Conservation (phyloP, 495 filamentous ascomycete species). For the Hypoxylon lenormandii region DNA sequence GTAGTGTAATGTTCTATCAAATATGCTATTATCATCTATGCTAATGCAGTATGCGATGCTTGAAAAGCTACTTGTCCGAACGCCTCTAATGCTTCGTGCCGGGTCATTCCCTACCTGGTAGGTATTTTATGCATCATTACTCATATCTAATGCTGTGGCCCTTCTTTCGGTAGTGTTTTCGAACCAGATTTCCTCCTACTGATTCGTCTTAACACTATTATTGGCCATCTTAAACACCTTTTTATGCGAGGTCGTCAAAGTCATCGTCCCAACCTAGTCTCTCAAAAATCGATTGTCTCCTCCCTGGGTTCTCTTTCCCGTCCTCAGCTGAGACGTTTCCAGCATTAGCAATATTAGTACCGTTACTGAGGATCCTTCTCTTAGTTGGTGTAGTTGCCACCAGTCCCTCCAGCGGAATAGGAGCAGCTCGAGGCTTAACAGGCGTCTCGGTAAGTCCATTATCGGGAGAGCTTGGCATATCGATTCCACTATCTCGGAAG, state of each 20-base stretch:
- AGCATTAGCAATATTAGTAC: slow-evolving; percentile 38
- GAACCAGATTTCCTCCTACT: not conserved
- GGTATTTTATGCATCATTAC: slow-evolving; percentile 20
- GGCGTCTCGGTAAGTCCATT: slow-evolving; percentile 56
- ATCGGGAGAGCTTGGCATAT: slow-evolving; percentile 57
- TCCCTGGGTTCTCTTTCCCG: slow-evolving; percentile 22
- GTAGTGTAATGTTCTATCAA: not conserved
- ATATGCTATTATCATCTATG: slow-evolving; percentile 1
- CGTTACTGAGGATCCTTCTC: slow-evolving; percentile 60
- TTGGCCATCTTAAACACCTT: not conserved
- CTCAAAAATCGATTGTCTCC: slow-evolving; percentile 72
- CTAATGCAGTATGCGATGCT: slow-evolving; percentile 23
- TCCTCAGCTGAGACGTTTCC: slow-evolving; percentile 33
- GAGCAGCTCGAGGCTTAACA: slow-evolving; percentile 43
- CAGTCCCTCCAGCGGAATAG: slow-evolving; percentile 25
- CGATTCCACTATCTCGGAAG: slow-evolving; percentile 53
- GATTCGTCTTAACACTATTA: not conserved
- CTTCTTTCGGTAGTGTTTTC: not conserved
- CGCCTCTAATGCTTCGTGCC: slow-evolving; percentile 39
- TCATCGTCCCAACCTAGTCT: slow-evolving; percentile 82
- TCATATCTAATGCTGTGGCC: slow-evolving; percentile 13
- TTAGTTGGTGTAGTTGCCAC: slow-evolving; percentile 42
- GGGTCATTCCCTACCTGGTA: slow-evolving; percentile 31
- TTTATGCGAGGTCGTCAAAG: slow-evolving; percentile 57
- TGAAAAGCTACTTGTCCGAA: slow-evolving; percentile 26